Conservation (phyloP, 371 early-diverging fungal species). For the Haplosporangium sp. region DNA sequence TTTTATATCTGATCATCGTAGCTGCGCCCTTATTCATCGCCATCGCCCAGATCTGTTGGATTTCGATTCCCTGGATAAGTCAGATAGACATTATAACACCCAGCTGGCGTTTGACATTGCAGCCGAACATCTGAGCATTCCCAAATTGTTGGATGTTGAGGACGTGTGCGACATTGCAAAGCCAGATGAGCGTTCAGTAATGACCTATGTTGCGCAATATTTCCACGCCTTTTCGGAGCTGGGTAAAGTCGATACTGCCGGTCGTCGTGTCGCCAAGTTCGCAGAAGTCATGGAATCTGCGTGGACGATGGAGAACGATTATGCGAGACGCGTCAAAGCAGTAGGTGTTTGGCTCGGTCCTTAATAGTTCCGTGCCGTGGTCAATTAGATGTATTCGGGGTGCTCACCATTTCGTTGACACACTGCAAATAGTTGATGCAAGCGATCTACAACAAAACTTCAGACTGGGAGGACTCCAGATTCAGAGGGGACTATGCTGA, state of each 20-base stretch:
- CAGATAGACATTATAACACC: constrained; percentile 86
- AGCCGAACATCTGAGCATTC: constrained; percentile 88
- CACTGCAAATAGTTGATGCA: constrained; percentile 64
- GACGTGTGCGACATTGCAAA: constrained; percentile 94
- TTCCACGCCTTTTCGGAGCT: constrained; percentile 96
- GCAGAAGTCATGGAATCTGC: constrained; percentile 86
- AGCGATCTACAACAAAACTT: constrained; percentile 68
- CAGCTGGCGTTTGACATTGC: constrained; percentile 97
- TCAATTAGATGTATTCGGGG: too few relatives aligned
- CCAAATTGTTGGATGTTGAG: constrained; percentile 93
- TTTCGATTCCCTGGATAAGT: constrained; percentile 84
- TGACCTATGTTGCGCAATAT: constrained; percentile 99
- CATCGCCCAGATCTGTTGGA: constrained; percentile 97
- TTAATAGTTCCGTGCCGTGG: too few relatives aligned
- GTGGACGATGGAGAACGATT: constrained; percentile 93
- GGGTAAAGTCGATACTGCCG: constrained; percentile 90
- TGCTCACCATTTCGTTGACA: background rate
- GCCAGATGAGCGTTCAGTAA: constrained; percentile 97
- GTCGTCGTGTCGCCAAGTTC: constrained; percentile 92
- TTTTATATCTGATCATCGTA: constrained; percentile 17
- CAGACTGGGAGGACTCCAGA: constrained; percentile 72
- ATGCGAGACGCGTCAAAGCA: constrained; percentile 80
- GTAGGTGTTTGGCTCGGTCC: constrained; percentile 6
- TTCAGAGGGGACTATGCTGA: constrained; percentile 79
- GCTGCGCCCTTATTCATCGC: constrained; percentile 96